Conservation (phyloP, 2,329 filamentous ascomycete genomes). For the Talaromyces sp. region DNA sequence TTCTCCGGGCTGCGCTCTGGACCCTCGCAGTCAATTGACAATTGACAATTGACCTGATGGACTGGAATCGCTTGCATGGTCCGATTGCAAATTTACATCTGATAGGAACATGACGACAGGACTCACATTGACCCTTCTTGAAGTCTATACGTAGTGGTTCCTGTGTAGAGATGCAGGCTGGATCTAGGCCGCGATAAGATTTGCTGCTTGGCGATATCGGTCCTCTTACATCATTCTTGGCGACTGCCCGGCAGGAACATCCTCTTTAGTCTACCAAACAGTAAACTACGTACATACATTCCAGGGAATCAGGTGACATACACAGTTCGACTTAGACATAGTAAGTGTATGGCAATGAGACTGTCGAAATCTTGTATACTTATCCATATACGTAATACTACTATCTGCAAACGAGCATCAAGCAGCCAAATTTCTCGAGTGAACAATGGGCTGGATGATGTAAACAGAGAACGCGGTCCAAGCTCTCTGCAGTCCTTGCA, state of each 20-base stretch:
- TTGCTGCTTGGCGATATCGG: constrained; percentile 4
- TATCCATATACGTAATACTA: not conserved
- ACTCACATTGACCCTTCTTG: not conserved
- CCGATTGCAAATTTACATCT: no score
- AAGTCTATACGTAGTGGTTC: not conserved
- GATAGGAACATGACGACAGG: not conserved
- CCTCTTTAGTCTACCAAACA: not conserved
- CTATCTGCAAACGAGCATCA: not conserved
- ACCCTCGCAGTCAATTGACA: not conserved
- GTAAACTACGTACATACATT: not conserved
- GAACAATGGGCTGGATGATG: not conserved
- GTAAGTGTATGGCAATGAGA: not conserved
- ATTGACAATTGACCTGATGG: not conserved
- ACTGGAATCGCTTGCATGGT: not conserved
- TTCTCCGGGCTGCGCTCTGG: not conserved
- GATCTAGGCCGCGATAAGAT: constrained; percentile 3
- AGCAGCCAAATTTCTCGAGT: no score
- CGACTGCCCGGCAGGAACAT: not conserved
- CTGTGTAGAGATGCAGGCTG: not conserved
- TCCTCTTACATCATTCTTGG: not conserved
- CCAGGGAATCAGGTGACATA: not conserved
- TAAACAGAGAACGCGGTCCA: not conserved
- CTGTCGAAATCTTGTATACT: not conserved
- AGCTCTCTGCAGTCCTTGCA: constrained; percentile 9
- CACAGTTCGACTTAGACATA: no score